phyloP scores from a whole-genome alignment of 2,329 filamentous ascomycete genomes.

The Sclerotiophoma versabilis region DNA sequence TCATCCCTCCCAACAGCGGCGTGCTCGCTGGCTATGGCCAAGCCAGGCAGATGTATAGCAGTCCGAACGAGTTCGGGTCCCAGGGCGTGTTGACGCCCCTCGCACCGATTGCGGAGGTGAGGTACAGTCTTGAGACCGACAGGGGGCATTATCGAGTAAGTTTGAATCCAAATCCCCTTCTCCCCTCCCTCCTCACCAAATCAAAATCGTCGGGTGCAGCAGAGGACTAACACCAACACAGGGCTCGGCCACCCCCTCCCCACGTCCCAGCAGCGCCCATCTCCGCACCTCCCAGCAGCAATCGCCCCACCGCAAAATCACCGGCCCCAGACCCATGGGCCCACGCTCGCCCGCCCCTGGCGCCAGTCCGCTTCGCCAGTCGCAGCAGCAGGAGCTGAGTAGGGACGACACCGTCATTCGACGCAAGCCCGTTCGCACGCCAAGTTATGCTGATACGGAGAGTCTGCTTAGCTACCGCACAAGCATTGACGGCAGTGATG shows the following conservation, averaged over 20 bases:
- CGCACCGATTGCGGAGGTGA: constrained; percentile 60
- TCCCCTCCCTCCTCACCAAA: too few relatives aligned
- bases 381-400: constrained; percentile 4
- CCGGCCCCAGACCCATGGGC: constrained; percentile 58
- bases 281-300: constrained; percentile 30
- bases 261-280: constrained; percentile 37
- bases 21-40: constrained; percentile 48
- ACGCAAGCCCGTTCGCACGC: constrained; percentile 48
- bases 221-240: constrained; percentile 26
- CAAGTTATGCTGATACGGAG: constrained; percentile 3
- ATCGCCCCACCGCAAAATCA: constrained; percentile 54
- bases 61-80: constrained; percentile 45
- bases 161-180: constrained; percentile 4
- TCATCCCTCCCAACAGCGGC: constrained; percentile 62
- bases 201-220: too few relatives aligned
- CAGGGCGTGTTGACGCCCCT: constrained; percentile 51
- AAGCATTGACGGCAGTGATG: constrained; percentile 27
- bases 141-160: constrained; percentile 36
- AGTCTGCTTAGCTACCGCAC: constrained; percentile 25
- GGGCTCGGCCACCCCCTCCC: constrained; percentile 44
- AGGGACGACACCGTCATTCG: constrained; percentile 42
- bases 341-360: constrained; percentile 55
- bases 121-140: constrained; percentile 59
- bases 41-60: constrained; percentile 50
- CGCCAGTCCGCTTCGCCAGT: constrained; percentile 35